Percentiles rank a stretch among this genome's conserved stretches.
Evolutionary conservation across 2,329 filamentous ascomycete genomes (phyloP).

Genomic region (Pseudogymnoascus sp.): DNA sequence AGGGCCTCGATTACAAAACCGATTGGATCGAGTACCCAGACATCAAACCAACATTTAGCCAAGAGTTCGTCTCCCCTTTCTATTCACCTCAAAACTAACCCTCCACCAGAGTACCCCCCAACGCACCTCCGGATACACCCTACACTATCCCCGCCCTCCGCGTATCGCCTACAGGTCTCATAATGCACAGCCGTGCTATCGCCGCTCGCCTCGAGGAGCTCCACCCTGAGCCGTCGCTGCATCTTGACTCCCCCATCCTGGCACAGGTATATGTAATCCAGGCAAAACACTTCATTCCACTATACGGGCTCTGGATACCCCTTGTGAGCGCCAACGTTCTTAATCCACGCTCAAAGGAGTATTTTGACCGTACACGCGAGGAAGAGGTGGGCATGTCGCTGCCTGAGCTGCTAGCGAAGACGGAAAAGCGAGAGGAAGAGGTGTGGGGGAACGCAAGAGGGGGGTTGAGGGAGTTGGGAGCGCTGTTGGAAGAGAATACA

Average conservation of each 20-base stretch:
- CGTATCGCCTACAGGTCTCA: conserved; percentile 46
- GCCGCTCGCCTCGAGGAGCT: conserved; percentile 48
- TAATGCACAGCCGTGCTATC: conserved; percentile 59
- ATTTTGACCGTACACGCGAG: conserved; percentile 47
- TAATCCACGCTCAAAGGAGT: conserved; percentile 39
- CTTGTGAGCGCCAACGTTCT: conserved; percentile 44
- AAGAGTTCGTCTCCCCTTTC: conserved; percentile 36
- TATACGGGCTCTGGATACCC: conserved; percentile 38
- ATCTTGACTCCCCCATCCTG: conserved; percentile 46
- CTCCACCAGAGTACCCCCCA: conserved; percentile 35
- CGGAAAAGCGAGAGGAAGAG: conserved; percentile 39
- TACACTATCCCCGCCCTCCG: conserved; percentile 51
- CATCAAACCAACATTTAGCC: conserved; percentile 46
- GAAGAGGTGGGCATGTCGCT: conserved; percentile 44
- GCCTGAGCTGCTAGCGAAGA: conserved; percentile 34
- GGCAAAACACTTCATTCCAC: conserved; percentile 21
- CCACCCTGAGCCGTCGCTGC: conserved; percentile 49
- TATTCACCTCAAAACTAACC: not conserved
- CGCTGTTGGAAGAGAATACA: conserved; percentile 31
- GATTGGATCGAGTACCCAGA: conserved; percentile 64
- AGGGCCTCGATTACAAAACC: conserved; percentile 57
- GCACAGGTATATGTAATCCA: conserved; percentile 37
- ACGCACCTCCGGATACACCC: conserved; percentile 29
- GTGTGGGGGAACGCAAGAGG: conserved; percentile 40
- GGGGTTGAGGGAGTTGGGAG: conserved; percentile 37